Evolutionary conservation across 257 asterid genomes (phyloP).

Genomic region (Nicotiana tomentosiformis): DNA sequence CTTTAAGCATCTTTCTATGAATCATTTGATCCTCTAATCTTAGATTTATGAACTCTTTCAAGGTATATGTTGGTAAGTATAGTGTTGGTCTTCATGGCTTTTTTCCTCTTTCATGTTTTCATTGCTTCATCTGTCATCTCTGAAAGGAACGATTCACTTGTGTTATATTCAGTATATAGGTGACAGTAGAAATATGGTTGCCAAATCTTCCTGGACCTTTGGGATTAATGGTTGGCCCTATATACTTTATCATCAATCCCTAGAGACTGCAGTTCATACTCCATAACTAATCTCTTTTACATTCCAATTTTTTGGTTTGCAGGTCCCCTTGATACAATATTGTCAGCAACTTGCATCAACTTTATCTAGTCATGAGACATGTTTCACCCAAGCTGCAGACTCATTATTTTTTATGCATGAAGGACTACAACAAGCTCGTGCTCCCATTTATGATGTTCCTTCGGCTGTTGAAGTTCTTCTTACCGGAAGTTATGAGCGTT

Average conservation of each 20-base stretch:
- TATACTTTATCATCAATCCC: background rate
- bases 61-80: background rate
- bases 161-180: background rate
- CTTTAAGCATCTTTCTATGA: background rate
- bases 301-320: conserved; percentile 29
- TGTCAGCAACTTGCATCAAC: conserved; percentile 88
- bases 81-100: background rate
- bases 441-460: conserved; percentile 96
- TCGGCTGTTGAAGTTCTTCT: conserved; percentile 89
- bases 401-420: conserved; percentile 99
- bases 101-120: background rate
- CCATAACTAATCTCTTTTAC: background rate
- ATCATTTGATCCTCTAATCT: background rate
- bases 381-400: conserved; percentile 98
- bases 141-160: conserved; percentile 1
- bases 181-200: background rate
- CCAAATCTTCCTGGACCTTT: background rate
- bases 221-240: background rate
- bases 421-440: conserved; percentile 98
- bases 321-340: conserved; percentile 93
- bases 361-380: conserved; percentile 89
- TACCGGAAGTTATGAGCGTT: conserved; percentile 72
- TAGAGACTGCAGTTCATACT: background rate
- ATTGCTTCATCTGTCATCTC: background rate
- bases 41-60: background rate